Percentiles rank a stretch among this genome's conserved stretches.
Evolutionary conservation across 495 filamentous ascomycete species (phyloP).

Genomic region (Bathelium albidoporum): DNA sequence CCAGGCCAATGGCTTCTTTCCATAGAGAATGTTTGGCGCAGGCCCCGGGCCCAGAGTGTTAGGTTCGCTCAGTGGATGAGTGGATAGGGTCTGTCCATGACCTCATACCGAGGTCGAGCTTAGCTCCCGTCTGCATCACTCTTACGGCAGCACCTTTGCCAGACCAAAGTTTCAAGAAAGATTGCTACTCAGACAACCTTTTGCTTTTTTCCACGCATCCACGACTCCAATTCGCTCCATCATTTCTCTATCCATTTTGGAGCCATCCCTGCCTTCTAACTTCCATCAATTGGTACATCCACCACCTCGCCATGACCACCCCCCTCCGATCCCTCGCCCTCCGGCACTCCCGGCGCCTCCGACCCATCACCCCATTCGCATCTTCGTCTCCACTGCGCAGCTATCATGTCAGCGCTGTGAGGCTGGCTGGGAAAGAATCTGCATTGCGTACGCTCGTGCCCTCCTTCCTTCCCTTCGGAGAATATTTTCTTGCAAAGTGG

Average conservation of each 20-base stretch:
- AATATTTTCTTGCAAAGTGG: background rate
- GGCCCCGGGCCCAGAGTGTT: no score
- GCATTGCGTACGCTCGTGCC: constrained; percentile 20
- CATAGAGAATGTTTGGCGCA: no score
- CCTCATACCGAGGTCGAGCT: background rate
- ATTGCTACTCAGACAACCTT: background rate
- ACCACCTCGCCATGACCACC: constrained; percentile 2
- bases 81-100: background rate
- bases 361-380: constrained; percentile 5
- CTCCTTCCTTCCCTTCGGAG: background rate
- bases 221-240: background rate
- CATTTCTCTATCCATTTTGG: background rate
- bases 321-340: constrained; percentile 8
- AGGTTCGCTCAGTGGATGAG: no score
- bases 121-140: background rate
- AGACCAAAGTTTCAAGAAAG: background rate
- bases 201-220: background rate
- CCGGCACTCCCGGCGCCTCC: background rate
- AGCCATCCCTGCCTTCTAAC: background rate
- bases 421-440: constrained; percentile 23
- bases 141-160: background rate
- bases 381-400: constrained; percentile 10
- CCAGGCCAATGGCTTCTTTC: no score
- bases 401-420: constrained; percentile 14
- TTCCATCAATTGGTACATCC: background rate